Conservation (phyloP, 805 yeast genomes). For the Pichia heedii region DNA sequence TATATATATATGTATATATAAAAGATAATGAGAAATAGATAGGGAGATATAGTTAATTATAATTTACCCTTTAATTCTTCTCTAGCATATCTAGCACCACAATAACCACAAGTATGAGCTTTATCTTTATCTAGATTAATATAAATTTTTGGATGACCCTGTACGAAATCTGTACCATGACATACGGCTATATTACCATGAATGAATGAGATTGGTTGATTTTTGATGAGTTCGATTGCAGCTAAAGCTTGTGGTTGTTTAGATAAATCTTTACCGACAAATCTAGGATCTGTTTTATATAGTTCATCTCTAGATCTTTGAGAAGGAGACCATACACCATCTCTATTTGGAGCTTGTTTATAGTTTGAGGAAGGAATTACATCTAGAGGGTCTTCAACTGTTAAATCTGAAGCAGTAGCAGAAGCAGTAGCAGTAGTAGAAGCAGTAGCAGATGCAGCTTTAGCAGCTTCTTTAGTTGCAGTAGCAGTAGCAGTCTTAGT, state of each 20-base stretch:
- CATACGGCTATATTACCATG: constrained; percentile 62
- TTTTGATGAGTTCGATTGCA: constrained; percentile 73
- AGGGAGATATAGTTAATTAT: background rate
- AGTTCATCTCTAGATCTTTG: constrained; percentile 56
- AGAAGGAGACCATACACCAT: constrained; percentile 58
- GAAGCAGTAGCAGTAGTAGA: constrained; percentile 5
- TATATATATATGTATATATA: constrained; percentile 8
- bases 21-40: constrained; percentile 1
- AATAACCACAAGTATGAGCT: constrained; percentile 69
- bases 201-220: constrained; percentile 61
- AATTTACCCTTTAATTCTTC: constrained; percentile 34
- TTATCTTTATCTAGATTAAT: constrained; percentile 74
- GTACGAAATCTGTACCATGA: constrained; percentile 69
- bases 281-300: constrained; percentile 48
- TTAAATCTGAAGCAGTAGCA: constrained; percentile 7
- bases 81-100: constrained; percentile 62
- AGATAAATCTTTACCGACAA: constrained; percentile 59
- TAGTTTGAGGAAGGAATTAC: constrained; percentile 13
- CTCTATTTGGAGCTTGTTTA: constrained; percentile 69
- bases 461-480: no score
- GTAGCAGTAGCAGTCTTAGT: constrained; percentile 11
- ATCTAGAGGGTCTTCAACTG: constrained; percentile 11
- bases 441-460: constrained; percentile 8
- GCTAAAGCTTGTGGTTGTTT: constrained; percentile 74
- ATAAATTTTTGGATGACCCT: constrained; percentile 78